Conservation (phyloP, 2,329 filamentous ascomycete species). For the Epichloe uncinata region DNA sequence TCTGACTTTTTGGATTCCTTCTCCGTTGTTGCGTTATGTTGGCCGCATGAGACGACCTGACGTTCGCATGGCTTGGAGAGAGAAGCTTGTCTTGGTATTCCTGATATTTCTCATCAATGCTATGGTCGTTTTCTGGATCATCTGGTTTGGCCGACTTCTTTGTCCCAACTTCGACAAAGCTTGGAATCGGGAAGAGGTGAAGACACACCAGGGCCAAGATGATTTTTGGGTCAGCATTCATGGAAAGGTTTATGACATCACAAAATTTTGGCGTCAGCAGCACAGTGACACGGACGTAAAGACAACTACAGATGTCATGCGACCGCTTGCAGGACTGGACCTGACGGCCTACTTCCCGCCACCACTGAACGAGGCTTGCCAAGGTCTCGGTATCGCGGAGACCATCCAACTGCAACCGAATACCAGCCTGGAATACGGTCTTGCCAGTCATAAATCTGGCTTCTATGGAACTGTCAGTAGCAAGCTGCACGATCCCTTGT, state of each 20-base stretch:
- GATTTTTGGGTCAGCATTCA: conserved; percentile 83
- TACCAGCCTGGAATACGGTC: conserved; percentile 39
- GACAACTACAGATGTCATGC: conserved; percentile 53
- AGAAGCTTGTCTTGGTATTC: conserved; percentile 75
- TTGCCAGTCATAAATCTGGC: conserved; percentile 61
- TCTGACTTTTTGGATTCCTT: conserved; percentile 90
- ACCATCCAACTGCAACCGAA: conserved; percentile 49
- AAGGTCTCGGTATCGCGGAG: conserved; percentile 51
- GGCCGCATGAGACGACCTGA: conserved; percentile 96
- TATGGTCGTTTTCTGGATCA: conserved; percentile 80
- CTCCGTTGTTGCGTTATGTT: conserved; percentile 61
- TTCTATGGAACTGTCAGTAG: conserved; percentile 41
- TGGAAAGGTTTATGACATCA: conserved; percentile 83
- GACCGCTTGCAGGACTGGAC: conserved; percentile 62
- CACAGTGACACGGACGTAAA: conserved; percentile 63
- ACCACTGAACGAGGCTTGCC: conserved; percentile 63
- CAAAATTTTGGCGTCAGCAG: conserved; percentile 71
- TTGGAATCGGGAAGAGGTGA: conserved; percentile 61
- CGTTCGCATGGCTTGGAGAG: conserved; percentile 93
- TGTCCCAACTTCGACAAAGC: conserved; percentile 89
- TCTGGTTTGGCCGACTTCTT: conserved; percentile 68
- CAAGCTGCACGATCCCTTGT: conserved; percentile 48
- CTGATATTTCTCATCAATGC: conserved; percentile 74
- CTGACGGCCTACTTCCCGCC: conserved; percentile 78
- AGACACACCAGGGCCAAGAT: conserved; percentile 52